Percentiles rank a stretch among this genome's conserved stretches.
These are phyloP conservation scores for Chernovozyma aurita DNA, from an alignment of 1,139 yeast genomes.

Conservation along the genomic window DNA sequence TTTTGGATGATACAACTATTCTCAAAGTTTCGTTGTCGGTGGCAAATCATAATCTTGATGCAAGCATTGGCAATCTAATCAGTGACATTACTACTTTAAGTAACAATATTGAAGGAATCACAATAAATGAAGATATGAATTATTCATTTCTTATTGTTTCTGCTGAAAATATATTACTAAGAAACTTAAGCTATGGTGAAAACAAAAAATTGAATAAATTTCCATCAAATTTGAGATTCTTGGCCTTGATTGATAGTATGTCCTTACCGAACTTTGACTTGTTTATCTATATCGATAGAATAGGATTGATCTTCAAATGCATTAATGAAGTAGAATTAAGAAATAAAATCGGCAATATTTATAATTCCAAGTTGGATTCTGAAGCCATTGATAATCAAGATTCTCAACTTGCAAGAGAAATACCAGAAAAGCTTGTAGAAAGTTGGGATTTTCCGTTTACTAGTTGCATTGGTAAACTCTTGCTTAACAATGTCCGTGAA, in stretches of 20 bases:
- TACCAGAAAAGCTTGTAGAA: conserved; percentile 4
- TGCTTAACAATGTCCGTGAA: conserved; percentile 19
- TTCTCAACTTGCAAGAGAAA: background rate
- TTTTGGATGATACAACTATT: conserved; percentile 21
- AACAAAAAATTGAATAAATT: conserved; percentile 22
- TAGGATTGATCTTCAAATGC: conserved; percentile 23
- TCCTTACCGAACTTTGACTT: conserved; percentile 30
- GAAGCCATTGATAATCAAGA: conserved; percentile 15
- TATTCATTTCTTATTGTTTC: conserved; percentile 4
- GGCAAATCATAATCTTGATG: conserved; percentile 22
- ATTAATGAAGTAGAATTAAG: conserved; percentile 7
- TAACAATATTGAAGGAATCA: background rate
- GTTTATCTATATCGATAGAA: conserved; percentile 27
- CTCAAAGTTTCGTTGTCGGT: conserved; percentile 32
- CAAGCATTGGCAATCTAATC: conserved; percentile 4
- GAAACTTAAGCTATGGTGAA: conserved; percentile 18
- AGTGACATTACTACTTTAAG: background rate
- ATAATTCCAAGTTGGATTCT: background rate
- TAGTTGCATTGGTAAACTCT: conserved; percentile 26
- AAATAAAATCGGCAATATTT: background rate
- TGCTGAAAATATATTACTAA: conserved; percentile 28
- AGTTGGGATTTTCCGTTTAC: conserved; percentile 23
- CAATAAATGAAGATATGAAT: background rate
- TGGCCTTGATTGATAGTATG: conserved; percentile 34
- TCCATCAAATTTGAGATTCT: conserved; percentile 32